Base-by-base conservation (phyloP, 1,139 yeast species). In the Pichia sp. region DNA sequence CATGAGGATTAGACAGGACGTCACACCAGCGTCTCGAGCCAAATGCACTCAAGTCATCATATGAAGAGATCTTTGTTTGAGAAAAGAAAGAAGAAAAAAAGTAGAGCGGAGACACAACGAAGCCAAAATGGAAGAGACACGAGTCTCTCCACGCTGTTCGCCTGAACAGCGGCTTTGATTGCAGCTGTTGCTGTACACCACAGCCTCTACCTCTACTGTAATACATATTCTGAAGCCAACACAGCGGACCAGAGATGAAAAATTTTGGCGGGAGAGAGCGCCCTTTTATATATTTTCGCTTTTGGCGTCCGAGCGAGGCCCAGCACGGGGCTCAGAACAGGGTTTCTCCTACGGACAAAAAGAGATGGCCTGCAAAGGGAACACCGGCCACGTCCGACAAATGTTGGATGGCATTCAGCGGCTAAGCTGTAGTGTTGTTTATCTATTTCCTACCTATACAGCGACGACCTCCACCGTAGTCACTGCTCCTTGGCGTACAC, bases 31-130 rank as follows among this genome's bases (percentile, higher is more conserved):
- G 88, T 85, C 93, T 87, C 93, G 95, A 87, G 95, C 93, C 95
- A 87, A 87, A 87, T 87, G 95, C 95, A 86, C 93, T 87, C 92
- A 73, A 71, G 85, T 85, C 92, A 85, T 85, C 92, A 85, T 80
- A 38, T 51, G 40, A 42, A 20, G 10, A 46, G 24, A 34, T 20
- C 43, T 27, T 38, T 48, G 30, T 34, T 31, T 31, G 43, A 17
- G 8, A n/a, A 31, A 42, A 30, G 48, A 53, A 36, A 41, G 6
- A 31, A 30, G 30, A 34, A 34, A 34, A 44, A 51, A 49, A 27
- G 47, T 29, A 17, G 29, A n/a, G 8, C 14, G 16, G n/a, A 10
- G 27, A 8, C 44, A 41, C 12, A 10, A 27, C 10, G 8, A 12
- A 3, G 9, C n/a, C 16, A 17, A 42, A 42, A 20, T 3, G 3